These are phyloP conservation scores for Sabuloglossum arenarium DNA, from an alignment of 495 filamentous ascomycete genomes.

Conservation along the genomic window DNA sequence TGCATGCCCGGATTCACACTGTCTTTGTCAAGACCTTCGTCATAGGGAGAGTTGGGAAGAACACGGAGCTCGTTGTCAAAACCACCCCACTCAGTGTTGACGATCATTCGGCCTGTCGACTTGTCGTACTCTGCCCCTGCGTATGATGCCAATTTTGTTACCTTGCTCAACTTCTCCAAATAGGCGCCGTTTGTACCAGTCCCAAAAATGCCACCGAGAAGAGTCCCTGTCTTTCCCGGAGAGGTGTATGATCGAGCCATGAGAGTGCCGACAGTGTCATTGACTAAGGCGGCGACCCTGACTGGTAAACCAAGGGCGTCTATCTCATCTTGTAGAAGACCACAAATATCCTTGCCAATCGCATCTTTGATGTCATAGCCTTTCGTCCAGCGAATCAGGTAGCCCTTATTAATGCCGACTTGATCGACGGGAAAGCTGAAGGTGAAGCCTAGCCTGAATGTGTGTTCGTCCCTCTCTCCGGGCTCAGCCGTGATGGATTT, in stretches of 20 bases:
- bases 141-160: constrained; percentile 36
- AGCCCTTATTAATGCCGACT: constrained; percentile 79
- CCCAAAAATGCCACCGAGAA: constrained; percentile 78
- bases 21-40: constrained; percentile 52
- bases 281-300: constrained; percentile 82
- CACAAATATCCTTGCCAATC: constrained; percentile 84
- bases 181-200: constrained; percentile 94
- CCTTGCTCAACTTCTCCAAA: constrained; percentile 48
- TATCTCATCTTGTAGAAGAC: constrained; percentile 75
- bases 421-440: constrained; percentile 96
- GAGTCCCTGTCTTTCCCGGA: constrained; percentile 60
- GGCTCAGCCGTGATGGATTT: constrained; percentile 29
- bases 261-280: constrained; percentile 91
- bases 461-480: constrained; percentile 38
- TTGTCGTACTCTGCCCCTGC: constrained; percentile 43
- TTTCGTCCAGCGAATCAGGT: constrained; percentile 91
- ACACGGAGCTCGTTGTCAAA: constrained; percentile 87
- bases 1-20: constrained; percentile 88
- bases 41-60: constrained; percentile 70
- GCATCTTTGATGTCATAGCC: constrained; percentile 90
- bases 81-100: constrained; percentile 97
- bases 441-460: constrained; percentile 87
- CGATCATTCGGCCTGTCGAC: constrained; percentile 80
- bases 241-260: constrained; percentile 95
- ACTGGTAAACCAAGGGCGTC: constrained; percentile 74